Evolutionary conservation across 2,329 filamentous ascomycete species (phyloP).

Genomic region (Samsoniella hepiali): DNA sequence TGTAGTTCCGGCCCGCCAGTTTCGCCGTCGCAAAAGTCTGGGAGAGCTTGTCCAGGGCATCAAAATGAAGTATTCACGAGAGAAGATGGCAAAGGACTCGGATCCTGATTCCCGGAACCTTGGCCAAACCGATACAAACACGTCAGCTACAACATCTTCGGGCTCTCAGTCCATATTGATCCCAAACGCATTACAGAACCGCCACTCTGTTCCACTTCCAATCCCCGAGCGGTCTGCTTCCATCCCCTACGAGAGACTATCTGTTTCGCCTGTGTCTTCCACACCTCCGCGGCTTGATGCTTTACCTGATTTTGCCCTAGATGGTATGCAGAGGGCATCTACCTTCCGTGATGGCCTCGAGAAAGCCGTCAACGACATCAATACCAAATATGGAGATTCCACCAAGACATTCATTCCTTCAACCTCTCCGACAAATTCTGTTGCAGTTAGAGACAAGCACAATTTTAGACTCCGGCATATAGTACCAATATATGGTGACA

Average conservation of each 20-base stretch:
- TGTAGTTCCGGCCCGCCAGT: conserved; percentile 13
- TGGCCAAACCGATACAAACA: background rate
- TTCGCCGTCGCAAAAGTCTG: conserved; percentile 29
- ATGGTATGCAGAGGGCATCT: conserved; percentile 27
- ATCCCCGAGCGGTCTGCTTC: conserved; percentile 11
- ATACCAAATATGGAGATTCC: conserved; percentile 27
- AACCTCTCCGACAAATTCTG: conserved; percentile 8
- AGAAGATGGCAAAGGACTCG: conserved; percentile 19
- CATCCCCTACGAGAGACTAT: background rate
- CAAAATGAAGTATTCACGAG: conserved; percentile 28
- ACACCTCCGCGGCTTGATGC: conserved; percentile 30
- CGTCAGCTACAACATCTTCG: background rate
- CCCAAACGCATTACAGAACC: background rate
- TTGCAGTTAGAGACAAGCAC: conserved; percentile 17
- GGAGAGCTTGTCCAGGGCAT: conserved; percentile 30
- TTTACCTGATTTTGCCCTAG: conserved; percentile 26
- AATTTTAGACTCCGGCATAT: conserved; percentile 22
- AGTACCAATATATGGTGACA: conserved; percentile 12
- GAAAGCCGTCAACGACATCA: conserved; percentile 30
- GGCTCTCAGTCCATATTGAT: conserved; percentile 3
- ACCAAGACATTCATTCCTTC: conserved; percentile 11
- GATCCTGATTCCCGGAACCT: conserved; percentile 1
- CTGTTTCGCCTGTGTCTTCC: background rate
- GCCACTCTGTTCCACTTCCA: conserved; percentile 11
- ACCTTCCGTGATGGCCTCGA: conserved; percentile 31